Percentiles rank a stretch among this genome's conserved stretches.
Evolutionary conservation across 2,329 filamentous ascomycete species (phyloP).

Genomic region (Penicillium brevicompactum): DNA sequence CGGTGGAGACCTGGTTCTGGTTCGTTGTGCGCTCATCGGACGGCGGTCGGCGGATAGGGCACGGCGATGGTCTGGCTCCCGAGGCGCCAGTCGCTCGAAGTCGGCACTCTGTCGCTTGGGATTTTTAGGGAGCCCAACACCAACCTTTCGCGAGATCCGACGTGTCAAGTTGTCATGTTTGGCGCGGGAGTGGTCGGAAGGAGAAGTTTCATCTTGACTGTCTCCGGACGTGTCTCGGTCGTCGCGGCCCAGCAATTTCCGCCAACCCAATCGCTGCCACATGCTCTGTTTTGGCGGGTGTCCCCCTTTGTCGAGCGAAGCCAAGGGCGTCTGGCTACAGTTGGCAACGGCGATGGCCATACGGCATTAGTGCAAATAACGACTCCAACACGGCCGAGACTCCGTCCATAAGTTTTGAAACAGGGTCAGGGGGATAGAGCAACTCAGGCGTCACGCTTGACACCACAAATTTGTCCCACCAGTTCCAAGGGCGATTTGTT

Average conservation of each 20-base stretch:
- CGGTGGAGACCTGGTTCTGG: conserved; percentile 41
- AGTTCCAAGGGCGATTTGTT: neutral
- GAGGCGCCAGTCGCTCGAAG: conserved; percentile 70
- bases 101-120: conserved; percentile 82
- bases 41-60: conserved; percentile 62
- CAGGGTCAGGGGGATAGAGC: conserved; percentile 7
- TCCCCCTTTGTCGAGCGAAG: conserved; percentile 17
- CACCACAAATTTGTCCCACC: neutral
- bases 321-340: conserved; percentile 40
- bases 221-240: conserved; percentile 36
- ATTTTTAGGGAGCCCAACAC: conserved; percentile 74
- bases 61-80: conserved; percentile 65
- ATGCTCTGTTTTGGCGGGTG: conserved; percentile 43
- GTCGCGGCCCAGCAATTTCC: conserved; percentile 46
- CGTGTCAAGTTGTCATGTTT: conserved; percentile 39
- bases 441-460: neutral
- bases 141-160: conserved; percentile 55
- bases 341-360: conserved; percentile 48
- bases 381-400: conserved; percentile 37
- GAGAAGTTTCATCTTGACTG: conserved; percentile 16
- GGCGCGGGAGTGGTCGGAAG: conserved; percentile 17
- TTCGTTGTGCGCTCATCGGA: conserved; percentile 47
- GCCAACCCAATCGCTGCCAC: conserved; percentile 48
- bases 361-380: conserved; percentile 36
- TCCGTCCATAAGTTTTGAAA: conserved; percentile 41